A percentile compares a stretch with the other conserved stretches of the same genome.
These are phyloP conservation scores for Agrocybe chaxingu DNA, from an alignment of 768 basidiomycete genomes.

Conservation along the genomic window DNA sequence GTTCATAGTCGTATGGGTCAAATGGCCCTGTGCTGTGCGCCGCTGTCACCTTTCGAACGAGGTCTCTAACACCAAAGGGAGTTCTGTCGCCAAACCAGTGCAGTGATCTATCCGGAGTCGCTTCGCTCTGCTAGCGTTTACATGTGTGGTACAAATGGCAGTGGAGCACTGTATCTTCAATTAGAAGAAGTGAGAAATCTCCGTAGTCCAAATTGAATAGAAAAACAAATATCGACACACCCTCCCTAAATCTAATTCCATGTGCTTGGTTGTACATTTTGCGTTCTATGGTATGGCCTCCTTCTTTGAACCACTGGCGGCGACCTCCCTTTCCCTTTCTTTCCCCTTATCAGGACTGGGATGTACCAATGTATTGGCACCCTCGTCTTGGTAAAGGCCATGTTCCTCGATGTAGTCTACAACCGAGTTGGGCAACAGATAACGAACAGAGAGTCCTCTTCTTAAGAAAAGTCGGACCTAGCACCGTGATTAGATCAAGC, in stretches of 20 bases:
- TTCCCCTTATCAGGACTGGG: conserved; percentile 31
- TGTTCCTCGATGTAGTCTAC: conserved; percentile 93
- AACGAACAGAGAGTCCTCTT: conserved; percentile 79
- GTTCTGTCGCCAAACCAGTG: too few relatives aligned
- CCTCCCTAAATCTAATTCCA: conserved; percentile 8
- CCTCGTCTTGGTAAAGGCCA: conserved; percentile 70
- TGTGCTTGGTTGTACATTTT: neutral
- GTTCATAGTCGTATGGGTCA: too few relatives aligned
- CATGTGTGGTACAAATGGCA: neutral
- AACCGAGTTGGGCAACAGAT: conserved; percentile 86
- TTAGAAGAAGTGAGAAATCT: neutral
- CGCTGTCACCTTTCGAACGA: too few relatives aligned
- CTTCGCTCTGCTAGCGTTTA: neutral
- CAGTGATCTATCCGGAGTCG: too few relatives aligned
- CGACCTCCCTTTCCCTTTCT: conserved; percentile 34
- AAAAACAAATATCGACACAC: conserved; percentile 8
- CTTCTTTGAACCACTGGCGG: conserved; percentile 26
- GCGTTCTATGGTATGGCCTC: conserved; percentile 18
- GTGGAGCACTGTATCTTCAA: neutral
- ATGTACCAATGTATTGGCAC: conserved; percentile 14
- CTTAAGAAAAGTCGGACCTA: conserved; percentile 71
- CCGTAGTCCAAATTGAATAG: neutral
- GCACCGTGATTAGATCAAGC: neutral
- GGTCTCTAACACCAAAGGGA: too few relatives aligned
- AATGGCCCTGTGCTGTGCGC: too few relatives aligned